Evolutionary conservation across 2,329 filamentous ascomycete genomes (phyloP), one percentile per base, ranked within the genome.

Genomic region (Beauveria brongniartii): DNA sequence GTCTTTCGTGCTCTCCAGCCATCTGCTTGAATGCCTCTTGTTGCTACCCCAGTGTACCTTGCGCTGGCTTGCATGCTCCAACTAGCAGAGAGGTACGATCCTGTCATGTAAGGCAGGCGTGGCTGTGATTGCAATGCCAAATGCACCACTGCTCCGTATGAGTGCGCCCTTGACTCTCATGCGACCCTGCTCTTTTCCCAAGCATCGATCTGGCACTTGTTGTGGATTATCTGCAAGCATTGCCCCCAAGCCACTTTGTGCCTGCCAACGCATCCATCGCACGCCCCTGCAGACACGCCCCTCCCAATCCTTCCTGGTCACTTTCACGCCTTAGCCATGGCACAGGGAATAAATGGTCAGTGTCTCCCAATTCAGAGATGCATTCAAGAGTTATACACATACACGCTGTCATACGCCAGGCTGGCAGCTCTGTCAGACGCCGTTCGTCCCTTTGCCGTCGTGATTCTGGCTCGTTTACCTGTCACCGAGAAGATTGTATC

Each of bases 231-330:
- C 34, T 54, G 34, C 51, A 54, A 24, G 34, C 54, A 54, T 54
- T 18, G 34, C 52, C 52, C 52, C 44, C 43, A 56, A 47, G 54
- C 54, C 54, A 56, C 54, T 12, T 37, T 56, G 54, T 47, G 54
- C 54, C 43, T 37, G 54, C 28, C 54, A 56, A 24, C 43, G 20
- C 54, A 40, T 37, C 18, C 54, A 40, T 22, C 7, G 43, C 26
- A 48, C 28, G 14, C 52, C 22, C 52, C 52, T 40, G 12, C 40
- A 30, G 18, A 47, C 54, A 9, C 43, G 10, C 43, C n/a, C 28
- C 37, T 10, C 26, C 18, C 37, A 47, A 28, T 20, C 3, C 22
- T 28, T 28, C 22, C 52, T 43, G 20, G 30, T 20, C 41, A 55
- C 54, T 18, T 37, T 18, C 41, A 55, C 54, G 41, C 41, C 41